Evolutionary conservation across 371 early-diverging fungal species (phyloP), one percentile per base, ranked within the genome.

Genomic region (Neoconidiobolus thromboides): DNA sequence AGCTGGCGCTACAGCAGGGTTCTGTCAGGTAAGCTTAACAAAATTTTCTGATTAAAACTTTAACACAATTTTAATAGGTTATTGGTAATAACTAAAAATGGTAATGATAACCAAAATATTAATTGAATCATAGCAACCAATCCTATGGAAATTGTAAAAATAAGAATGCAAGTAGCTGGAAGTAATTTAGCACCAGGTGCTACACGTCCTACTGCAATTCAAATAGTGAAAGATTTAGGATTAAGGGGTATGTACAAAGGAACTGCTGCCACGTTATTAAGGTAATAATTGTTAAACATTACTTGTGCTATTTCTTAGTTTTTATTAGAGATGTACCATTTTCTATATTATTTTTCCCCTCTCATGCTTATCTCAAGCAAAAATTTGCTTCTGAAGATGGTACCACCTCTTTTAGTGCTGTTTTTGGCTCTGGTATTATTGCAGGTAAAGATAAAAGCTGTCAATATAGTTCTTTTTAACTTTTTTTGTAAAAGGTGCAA

Each of bases 141-240:
- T 43, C 96, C 85, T 60, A 84, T 86, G 71, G 96, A 96, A 71
- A 88, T 96, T 66, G 81, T 97, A 73, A 97, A 96, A 78, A 89
- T 90, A 43, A 69, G 93, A 62, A 77, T 95, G 72, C 98, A 95
- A 69, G 85, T 87, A 36, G 74, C 77, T 54, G 71, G 83, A 82
- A 58, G 80, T 82, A 61, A 73, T 58, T 72, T 73, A 71, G 69
- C 43, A 62, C 62, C 43, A 72, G 71, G 55, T 88, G 84, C 74
- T 84, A 82, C 48, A 86, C 88, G 68, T 87, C 83, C 15, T 80
- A 79, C 15, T 69, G 57, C 57, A 9, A 10, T 57, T 43, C 10
- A 43, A 14, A 40, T 57, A 3, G 57, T 46, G 7, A 42, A 80
- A 67, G 82, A 84, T 63, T 85, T 85, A 55, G 93, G 94, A 67